Evolutionary conservation across 331 rosid species (phyloP).

Genomic region (Acacia concinna): DNA sequence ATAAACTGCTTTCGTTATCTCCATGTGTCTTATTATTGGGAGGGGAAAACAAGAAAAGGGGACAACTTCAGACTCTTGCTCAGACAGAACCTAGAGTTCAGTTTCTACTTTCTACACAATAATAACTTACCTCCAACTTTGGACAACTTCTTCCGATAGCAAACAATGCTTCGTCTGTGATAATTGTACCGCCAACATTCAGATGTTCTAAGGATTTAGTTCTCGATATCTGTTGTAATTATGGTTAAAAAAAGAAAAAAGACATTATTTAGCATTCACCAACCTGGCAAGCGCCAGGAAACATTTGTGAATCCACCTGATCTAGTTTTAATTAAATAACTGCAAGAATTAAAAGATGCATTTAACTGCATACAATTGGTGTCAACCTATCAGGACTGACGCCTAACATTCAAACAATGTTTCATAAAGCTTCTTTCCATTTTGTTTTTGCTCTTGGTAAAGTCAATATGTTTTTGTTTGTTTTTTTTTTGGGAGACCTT

Average conservation of each 20-base stretch:
- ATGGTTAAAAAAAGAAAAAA: not conserved
- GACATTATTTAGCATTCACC: not conserved
- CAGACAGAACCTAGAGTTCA: not conserved
- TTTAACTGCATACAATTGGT: slow-evolving; percentile 4
- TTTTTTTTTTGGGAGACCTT: not conserved
- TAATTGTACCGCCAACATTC: slow-evolving; percentile 89
- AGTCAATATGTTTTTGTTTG: too few relatives aligned
- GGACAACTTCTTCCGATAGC: slow-evolving; percentile 75
- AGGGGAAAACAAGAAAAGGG: not conserved
- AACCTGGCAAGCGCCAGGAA: slow-evolving; percentile 5
- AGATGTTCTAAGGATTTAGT: slow-evolving; percentile 70
- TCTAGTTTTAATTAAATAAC: not conserved
- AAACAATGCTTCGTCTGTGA: slow-evolving; percentile 80
- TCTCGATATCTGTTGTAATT: slow-evolving; percentile 63
- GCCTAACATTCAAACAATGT: slow-evolving; percentile 5
- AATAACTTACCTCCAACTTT: slow-evolving; percentile 57
- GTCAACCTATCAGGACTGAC: not conserved
- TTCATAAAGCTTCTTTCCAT: not conserved
- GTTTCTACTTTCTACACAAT: not conserved
- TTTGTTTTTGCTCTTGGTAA: not conserved
- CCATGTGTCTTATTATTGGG: not conserved
- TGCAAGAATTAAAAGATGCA: not conserved
- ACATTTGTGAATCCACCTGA: not conserved
- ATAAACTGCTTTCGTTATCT: not conserved
- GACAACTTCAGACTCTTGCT: not conserved